Percentiles rank a stretch among this genome's conserved stretches.
Evolutionary conservation across 2,329 filamentous ascomycete genomes (phyloP).

Genomic region (Lachnellula willkommii): DNA sequence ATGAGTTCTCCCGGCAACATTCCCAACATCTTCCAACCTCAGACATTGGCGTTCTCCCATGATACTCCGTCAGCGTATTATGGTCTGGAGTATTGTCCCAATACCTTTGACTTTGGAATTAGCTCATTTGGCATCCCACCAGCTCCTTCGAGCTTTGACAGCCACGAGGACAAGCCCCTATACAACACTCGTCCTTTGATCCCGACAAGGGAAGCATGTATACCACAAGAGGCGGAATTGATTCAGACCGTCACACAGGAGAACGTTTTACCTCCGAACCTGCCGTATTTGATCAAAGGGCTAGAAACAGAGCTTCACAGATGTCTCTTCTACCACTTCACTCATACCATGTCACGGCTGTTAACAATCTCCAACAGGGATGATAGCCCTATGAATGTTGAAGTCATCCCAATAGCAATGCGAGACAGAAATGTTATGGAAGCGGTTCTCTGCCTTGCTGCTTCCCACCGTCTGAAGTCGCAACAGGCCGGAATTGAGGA

Average conservation of each 20-base stretch:
- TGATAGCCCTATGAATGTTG: slow-evolving; percentile 13
- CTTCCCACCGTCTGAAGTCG: slow-evolving; percentile 13
- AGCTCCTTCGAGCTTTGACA: neutral
- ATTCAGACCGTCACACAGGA: neutral
- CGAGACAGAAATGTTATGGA: slow-evolving; percentile 16
- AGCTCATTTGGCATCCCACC: neutral
- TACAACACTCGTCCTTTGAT: neutral
- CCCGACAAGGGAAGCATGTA: neutral
- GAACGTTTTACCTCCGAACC: neutral
- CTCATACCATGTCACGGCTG: slow-evolving; percentile 9
- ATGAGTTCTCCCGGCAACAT: neutral
- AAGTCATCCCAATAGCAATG: slow-evolving; percentile 18
- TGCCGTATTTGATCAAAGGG: neutral
- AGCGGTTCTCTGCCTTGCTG: slow-evolving; percentile 17
- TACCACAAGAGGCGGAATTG: neutral
- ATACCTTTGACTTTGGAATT: neutral
- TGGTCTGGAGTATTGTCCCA: neutral
- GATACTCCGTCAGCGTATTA: neutral
- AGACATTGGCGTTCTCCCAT: neutral
- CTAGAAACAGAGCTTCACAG: slow-evolving; percentile 14
- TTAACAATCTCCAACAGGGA: slow-evolving; percentile 11
- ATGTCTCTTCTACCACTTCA: slow-evolving; percentile 20
- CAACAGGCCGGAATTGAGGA: neutral
- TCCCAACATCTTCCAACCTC: neutral
- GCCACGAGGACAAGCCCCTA: neutral